Evolutionary conservation across 768 basidiomycete species (phyloP).

Genomic region (Macrolepiota dolichaula): DNA sequence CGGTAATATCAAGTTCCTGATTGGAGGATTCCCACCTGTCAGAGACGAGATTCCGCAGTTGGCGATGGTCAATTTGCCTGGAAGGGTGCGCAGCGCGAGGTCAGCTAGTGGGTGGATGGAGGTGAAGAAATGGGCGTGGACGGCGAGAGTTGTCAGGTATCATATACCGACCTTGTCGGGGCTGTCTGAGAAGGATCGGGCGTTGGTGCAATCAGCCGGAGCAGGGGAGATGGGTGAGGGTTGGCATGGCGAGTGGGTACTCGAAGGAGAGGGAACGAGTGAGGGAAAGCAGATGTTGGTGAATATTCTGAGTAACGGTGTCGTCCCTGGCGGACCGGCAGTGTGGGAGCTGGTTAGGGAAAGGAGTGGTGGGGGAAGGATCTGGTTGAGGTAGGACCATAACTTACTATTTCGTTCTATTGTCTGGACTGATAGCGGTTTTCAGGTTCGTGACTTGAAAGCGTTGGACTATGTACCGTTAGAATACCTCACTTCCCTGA

Average conservation of each 20-base stretch:
- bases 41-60: slow-evolving; percentile 43
- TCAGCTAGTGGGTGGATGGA: slow-evolving; percentile 57
- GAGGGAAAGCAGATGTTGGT: slow-evolving; percentile 58
- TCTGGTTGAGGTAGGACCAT: slow-evolving; percentile 59
- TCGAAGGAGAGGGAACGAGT: slow-evolving; percentile 75
- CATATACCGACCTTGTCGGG: slow-evolving; percentile 28
- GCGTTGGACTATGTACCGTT: neutral
- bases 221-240: slow-evolving; percentile 55
- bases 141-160: slow-evolving; percentile 39
- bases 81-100: slow-evolving; percentile 54
- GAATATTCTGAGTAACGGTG: slow-evolving; percentile 40
- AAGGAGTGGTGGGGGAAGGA: slow-evolving; percentile 51
- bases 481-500: neutral
- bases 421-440: neutral
- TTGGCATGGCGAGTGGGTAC: slow-evolving; percentile 75
- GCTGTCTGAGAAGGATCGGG: neutral
- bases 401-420: no score
- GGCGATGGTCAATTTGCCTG: slow-evolving; percentile 40
- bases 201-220: neutral
- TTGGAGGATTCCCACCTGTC: slow-evolving; percentile 30
- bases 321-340: slow-evolving; percentile 25
- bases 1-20: slow-evolving; percentile 32
- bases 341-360: slow-evolving; percentile 61
- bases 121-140: slow-evolving; percentile 66
- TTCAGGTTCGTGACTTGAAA: neutral